Evolutionary conservation across 2,329 filamentous ascomycete genomes (phyloP), one percentile per base, ranked within the genome.

Genomic region (Trichophyton benhamiae): DNA sequence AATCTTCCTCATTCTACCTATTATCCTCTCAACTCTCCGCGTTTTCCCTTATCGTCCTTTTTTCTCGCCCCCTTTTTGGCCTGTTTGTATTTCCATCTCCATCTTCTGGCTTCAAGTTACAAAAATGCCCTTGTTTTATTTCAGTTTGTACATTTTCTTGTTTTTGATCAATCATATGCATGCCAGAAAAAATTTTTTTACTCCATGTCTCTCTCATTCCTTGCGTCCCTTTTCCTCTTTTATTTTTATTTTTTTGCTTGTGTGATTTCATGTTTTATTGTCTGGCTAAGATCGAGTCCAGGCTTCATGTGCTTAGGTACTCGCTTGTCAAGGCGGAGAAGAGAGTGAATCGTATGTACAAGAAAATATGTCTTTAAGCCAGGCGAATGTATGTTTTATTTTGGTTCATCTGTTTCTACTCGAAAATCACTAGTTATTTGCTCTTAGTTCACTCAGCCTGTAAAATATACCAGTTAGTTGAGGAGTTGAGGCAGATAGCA

Each of bases 271-370:
- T 9, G 25, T 55, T 38, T 3, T 33, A n/a, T 36, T 36, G 52
- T 17, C 33, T 25, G 15, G 52, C 15, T 27, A 15, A 6, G n/a
- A 3, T n/a, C n/a, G 17, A 36, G 27, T 36, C 27, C 27, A 55
- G n/a, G 52, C 52, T 55, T 55, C n/a, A 55, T 55, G 27, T 55
- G 52, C 25, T 52, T 52, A 55, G 52, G 30, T 36, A 25, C 17
- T 52, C 11, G 27, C 46, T 22, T 52, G 13, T 52, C 46, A 52
- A 30, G 46, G 30, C 11, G 25, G 52, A 15, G 30, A 55, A 36
- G 13, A 17, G 52, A 27, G 52, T 15, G 15, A 55, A 36, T 33
- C 33, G n/a, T 55, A 55, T 55, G 27, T 55, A 55, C 13, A 27
- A 55, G 46, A 22, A 52, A 25, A 52, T 52, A 52, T 30, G 46